phyloP scores from a whole-genome alignment of 306 rosid genomes.

The Mimosa bimucronata region DNA sequence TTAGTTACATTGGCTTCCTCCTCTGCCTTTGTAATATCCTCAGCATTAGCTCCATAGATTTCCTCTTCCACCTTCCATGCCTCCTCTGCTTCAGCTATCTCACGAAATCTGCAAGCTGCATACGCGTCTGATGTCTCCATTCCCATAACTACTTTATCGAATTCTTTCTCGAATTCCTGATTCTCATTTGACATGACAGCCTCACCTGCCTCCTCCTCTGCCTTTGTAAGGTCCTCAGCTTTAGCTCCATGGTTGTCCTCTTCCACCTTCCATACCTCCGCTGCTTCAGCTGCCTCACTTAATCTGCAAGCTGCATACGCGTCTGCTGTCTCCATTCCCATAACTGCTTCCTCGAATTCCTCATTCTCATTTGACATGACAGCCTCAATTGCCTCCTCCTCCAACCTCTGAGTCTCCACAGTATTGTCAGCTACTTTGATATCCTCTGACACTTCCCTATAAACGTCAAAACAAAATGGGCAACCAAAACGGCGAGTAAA shows the following conservation, averaged over 20 bases:
- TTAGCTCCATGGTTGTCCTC: slow-evolving; percentile 1
- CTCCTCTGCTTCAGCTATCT: slow-evolving; percentile 27
- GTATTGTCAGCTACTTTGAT: slow-evolving; percentile 17
- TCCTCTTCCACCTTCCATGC: slow-evolving; percentile 23
- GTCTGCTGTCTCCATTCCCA: background rate
- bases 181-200: background rate
- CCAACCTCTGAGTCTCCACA: slow-evolving; percentile 6
- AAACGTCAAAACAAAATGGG: background rate
- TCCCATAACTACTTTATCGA: background rate
- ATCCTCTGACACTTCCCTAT: slow-evolving; percentile 11
- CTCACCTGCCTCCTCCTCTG: background rate
- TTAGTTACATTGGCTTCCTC: background rate
- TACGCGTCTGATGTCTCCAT: background rate
- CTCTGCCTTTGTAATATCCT: background rate
- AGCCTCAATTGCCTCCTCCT: background rate
- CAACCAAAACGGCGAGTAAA: background rate
- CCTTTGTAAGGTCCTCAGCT: background rate
- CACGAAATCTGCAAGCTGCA: background rate
- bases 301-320: background rate
- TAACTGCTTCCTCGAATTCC: background rate
- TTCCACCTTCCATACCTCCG: slow-evolving; percentile 31
- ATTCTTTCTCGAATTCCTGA: slow-evolving; percentile 3
- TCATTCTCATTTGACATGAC: background rate
- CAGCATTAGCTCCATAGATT: background rate
- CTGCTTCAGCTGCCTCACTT: slow-evolving; percentile 13